A percentile compares a stretch with the other conserved stretches of the same genome.
phyloP scores from a whole-genome alignment of 108 stramenopile genomes.

The Epithemia pelagica region DNA sequence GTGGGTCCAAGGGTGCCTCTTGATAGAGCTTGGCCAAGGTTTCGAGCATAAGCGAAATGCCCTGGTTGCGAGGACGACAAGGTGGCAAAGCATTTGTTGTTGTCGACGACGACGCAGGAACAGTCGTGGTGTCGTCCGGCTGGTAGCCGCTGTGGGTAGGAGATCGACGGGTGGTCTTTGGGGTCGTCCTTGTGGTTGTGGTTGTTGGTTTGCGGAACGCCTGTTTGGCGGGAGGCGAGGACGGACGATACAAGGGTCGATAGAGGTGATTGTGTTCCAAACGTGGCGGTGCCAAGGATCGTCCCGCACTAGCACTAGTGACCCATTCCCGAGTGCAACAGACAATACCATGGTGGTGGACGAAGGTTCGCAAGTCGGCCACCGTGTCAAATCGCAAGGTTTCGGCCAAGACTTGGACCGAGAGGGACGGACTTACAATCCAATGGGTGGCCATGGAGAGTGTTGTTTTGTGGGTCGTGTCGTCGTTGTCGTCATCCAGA shows the following conservation, averaged over 20 bases:
- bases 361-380: slow-evolving; percentile 2
- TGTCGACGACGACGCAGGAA: background rate
- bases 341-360: slow-evolving; percentile 5
- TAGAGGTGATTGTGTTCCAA: background rate
- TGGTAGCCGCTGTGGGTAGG: background rate
- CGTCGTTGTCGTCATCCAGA: background rate
- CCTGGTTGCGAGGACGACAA: background rate
- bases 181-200: background rate
- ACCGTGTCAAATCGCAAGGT: background rate
- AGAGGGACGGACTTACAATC: slow-evolving; percentile 2
- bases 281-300: background rate
- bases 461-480: background rate
- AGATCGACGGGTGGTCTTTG: background rate
- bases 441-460: background rate
- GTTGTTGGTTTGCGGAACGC: background rate
- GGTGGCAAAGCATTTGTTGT: too few relatives aligned
- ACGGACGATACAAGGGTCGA: background rate
- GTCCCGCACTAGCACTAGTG: background rate
- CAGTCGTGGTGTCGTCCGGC: background rate
- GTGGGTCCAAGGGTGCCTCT: background rate
- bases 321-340: slow-evolving; percentile 6
- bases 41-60: background rate
- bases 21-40: slow-evolving; percentile 10
- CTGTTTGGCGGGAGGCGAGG: background rate
- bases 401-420: background rate